These are phyloP conservation scores for Lactifluus hygrophoroides DNA, from an alignment of 768 basidiomycete genomes.

Conservation along the genomic window DNA sequence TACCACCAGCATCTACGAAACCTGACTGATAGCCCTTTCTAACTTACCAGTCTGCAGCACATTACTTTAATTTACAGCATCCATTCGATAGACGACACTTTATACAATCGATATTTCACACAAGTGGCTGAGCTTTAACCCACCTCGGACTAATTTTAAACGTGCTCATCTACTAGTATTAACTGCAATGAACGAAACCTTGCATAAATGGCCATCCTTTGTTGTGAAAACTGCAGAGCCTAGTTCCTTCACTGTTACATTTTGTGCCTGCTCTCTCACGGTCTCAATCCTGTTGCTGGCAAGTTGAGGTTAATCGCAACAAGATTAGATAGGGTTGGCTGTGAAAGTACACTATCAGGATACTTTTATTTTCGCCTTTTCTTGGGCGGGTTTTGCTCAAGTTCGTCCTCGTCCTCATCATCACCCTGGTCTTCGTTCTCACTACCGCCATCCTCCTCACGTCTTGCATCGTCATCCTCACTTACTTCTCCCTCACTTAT, in stretches of 20 bases:
- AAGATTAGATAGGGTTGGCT: not conserved
- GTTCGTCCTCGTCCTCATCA: constrained; percentile 42
- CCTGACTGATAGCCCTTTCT: not conserved
- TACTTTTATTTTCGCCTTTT: constrained; percentile 46
- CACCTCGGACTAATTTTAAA: not conserved
- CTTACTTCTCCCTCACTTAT: constrained; percentile 47
- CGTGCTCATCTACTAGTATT: not conserved
- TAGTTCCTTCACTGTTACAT: not conserved
- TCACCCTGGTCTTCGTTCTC: too few species aligned
- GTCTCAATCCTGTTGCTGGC: too few species aligned
- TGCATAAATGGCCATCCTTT: not conserved
- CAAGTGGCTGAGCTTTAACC: not conserved
- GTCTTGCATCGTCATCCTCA: constrained; percentile 32
- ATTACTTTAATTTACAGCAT: too few species aligned
- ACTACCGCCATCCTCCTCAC: constrained; percentile 33
- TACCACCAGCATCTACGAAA: constrained; percentile 16
- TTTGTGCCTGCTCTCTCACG: too few species aligned
- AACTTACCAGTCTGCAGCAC: too few species aligned
- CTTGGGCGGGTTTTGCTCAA: constrained; percentile 34
- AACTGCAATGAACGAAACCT: not conserved
- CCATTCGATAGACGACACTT: not conserved
- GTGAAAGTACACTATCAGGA: constrained; percentile 29
- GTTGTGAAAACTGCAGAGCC: not conserved
- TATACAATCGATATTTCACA: not conserved
- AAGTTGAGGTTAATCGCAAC: not conserved